Base-by-base conservation (phyloP, 768 basidiomycete species). In the Tulasnella calospora region DNA sequence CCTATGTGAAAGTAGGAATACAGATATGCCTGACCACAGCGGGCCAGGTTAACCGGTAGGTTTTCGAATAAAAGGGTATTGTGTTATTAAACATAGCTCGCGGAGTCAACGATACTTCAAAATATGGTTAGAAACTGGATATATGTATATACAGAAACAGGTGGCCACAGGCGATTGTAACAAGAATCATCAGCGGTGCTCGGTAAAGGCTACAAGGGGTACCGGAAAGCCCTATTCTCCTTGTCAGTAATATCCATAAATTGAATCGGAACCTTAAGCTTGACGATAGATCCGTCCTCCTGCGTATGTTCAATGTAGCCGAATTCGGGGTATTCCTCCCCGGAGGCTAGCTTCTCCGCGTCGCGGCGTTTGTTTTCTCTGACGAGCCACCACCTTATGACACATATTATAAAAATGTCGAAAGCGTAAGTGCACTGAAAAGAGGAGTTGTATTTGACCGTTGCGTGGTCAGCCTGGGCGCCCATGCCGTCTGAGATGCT, bases 341-440 rank as follows among this genome's bases (percentile, higher is more conserved):
- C 71, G 38, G 46, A 36, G 7, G 38, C 73, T 17, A 40, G 23
- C 67, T 80, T 71, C 71, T 79, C 78, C 23, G 74, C 75, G 55
- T 80, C 80, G n/a, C 80, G 73, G 3, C 80, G 79, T 51, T 55
- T 79, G 79, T 80, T 80, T 71, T 80, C 80, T 3, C 79, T 3
- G 72, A 55, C 44, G 46, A 80, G 80, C 12, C 27, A 27, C 46
- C 36, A 44, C 38, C 80, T 73, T 67, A 80, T 44, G 61, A 69
- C 38, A 46, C 79, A 40, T 21, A 80, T 47, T 7, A 80, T 27
- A 33, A 57, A 17, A 55, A 77, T 77, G 41, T 76, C 69, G 51
- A 77, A 7, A 30, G 27, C n/a, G 19, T 78, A 74, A 17, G 78
- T 47, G 19, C n/a, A 33, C 78, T 78, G 57, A 12, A 13, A n/a